Conservation (phyloP, 805 yeast species). For the Vanderwaltozyma verrucispora region DNA sequence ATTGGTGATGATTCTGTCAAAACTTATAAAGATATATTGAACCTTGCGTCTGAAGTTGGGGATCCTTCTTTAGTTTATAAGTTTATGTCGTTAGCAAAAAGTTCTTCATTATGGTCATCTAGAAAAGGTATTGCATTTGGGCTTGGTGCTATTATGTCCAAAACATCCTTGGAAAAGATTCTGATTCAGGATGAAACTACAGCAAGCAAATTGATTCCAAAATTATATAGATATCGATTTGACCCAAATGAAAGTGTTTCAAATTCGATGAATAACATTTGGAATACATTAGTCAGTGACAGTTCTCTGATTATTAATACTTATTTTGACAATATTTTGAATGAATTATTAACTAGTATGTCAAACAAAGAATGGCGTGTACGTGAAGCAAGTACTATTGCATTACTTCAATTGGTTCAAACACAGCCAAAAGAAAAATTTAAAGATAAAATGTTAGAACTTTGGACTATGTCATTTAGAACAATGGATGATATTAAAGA, state of each 20-base stretch:
- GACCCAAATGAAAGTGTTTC: conserved; percentile 76
- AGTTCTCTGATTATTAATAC: conserved; percentile 42
- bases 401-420: conserved; percentile 58
- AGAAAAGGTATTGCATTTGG: conserved; percentile 94
- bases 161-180: conserved; percentile 58
- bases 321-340: conserved; percentile 48
- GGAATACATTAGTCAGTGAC: conserved; percentile 59
- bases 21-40: conserved; percentile 83
- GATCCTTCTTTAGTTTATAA: conserved; percentile 90
- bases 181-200: conserved; percentile 43
- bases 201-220: conserved; percentile 61
- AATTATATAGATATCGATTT: conserved; percentile 70
- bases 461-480: conserved; percentile 86
- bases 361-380: conserved; percentile 87
- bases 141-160: conserved; percentile 72
- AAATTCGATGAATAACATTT: conserved; percentile 77
- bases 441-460: conserved; percentile 43
- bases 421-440: conserved; percentile 43
- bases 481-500: conserved; percentile 91
- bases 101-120: conserved; percentile 84
- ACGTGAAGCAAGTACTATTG: conserved; percentile 76
- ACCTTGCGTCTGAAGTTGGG: conserved; percentile 86
- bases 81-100: conserved; percentile 85
- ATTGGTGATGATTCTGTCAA: conserved; percentile 82
- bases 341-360: conserved; percentile 58